Conservation (phyloP, 2,329 filamentous ascomycete genomes). For the Cercospora citrullina region DNA sequence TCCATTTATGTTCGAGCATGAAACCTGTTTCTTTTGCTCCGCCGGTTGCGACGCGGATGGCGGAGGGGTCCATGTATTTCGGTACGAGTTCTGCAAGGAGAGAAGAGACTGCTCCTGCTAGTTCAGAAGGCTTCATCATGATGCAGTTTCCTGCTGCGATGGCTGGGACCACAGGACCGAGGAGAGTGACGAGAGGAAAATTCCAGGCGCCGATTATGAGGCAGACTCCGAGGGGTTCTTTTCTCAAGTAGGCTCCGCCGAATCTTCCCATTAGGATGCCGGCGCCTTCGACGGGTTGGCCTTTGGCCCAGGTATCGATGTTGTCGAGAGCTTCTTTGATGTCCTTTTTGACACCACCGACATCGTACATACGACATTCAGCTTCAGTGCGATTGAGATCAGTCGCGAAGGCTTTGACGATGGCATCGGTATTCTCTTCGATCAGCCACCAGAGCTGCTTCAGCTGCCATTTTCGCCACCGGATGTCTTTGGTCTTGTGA, state of each 20-base stretch:
- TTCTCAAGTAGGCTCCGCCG: slow-evolving; percentile 71
- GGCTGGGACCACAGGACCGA: slow-evolving; percentile 77
- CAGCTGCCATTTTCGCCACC: slow-evolving; percentile 22
- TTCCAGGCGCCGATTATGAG: slow-evolving; percentile 87
- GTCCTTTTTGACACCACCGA: slow-evolving; percentile 15
- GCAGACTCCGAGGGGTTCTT: slow-evolving; percentile 78
- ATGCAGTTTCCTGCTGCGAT: slow-evolving; percentile 86
- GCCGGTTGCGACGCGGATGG: slow-evolving; percentile 76
- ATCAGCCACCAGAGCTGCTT: slow-evolving; percentile 22
- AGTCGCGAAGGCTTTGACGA: slow-evolving; percentile 8
- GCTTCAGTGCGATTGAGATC: slow-evolving; percentile 18
- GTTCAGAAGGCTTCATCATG: slow-evolving; percentile 84
- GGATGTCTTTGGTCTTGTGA: slow-evolving; percentile 19
- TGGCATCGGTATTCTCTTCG: slow-evolving; percentile 15
- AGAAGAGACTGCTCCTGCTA: slow-evolving; percentile 70
- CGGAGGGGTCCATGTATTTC: slow-evolving; percentile 70
- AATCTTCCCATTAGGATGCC: slow-evolving; percentile 58
- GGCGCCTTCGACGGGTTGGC: slow-evolving; percentile 14
- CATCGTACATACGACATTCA: slow-evolving; percentile 16
- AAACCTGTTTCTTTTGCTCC: slow-evolving; percentile 72
- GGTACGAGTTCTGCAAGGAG: slow-evolving; percentile 74
- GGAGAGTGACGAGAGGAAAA: slow-evolving; percentile 76
- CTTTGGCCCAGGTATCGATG: slow-evolving; percentile 14
- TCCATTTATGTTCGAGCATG: slow-evolving; percentile 82
- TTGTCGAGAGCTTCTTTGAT: slow-evolving; percentile 20